Evolutionary conservation across 768 basidiomycete species (phyloP), one percentile per base, ranked within the genome.

Genomic region (Boletus vermiculosoides): DNA sequence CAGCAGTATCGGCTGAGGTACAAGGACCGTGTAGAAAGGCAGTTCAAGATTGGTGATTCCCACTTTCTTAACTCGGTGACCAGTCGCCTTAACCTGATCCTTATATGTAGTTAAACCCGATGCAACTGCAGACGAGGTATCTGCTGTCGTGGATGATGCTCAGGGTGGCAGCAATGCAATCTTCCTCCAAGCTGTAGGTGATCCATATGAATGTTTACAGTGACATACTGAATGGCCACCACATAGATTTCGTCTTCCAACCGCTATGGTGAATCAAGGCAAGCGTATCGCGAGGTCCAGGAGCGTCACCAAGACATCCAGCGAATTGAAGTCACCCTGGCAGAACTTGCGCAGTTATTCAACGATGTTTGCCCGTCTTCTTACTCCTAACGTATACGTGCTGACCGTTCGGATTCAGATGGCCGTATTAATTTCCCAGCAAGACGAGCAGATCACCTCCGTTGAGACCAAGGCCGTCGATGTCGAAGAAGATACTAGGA

Each of bases 281-380:
- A 82, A 44, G 94, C 90, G 0, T 92, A 88, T 71, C 81, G 84
- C 49, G 94, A 97, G 73, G 93, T 94, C 0, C 94, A 95, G 69
- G 85, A 89, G 56, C 82, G 94, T 36, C 92, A 95, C 68, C 81
- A 87, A 65, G 93, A 97, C 58, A 83, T 98, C 62, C 80, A 82
- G 62, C 84, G 82, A 70, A 92, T 96, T 68, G 93, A 96, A 71
- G 79, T 83, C 63, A 97, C 94, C 4, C 74, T 96, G 46, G 87
- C 83, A n/a, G 92, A 96, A 71, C 79, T 98, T 48, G 91, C 90
- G 4, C 90, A 92, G 66, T 73, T 98, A 63, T 94, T 95, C 75
- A 83, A 80, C 59, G 94, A 98, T 65, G 91, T 90, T 57, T 25
- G 80, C 61, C 20, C 22, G 15, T 10, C 11, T 36, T 50, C 40